Percentiles rank a stretch among this genome's conserved stretches.
These are phyloP conservation scores for Neurospora sp. DNA, from an alignment of 495 filamentous ascomycete genomes.

Conservation along the genomic window DNA sequence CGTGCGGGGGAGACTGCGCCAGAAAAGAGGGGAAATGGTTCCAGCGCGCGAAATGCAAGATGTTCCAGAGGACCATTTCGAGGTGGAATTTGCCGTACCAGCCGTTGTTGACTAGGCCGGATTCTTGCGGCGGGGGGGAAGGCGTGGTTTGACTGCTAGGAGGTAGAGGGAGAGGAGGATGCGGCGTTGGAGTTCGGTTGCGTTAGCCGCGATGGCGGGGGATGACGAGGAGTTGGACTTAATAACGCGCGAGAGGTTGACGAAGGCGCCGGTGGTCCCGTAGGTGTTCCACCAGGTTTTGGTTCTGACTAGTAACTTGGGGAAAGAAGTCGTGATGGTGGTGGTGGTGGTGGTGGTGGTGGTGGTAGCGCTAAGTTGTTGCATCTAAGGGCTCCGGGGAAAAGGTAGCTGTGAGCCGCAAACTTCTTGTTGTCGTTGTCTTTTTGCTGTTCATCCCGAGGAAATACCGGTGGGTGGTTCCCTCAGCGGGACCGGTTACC, in stretches of 20 bases:
- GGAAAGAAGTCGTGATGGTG: slow-evolving; percentile 7
- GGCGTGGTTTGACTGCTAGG: slow-evolving; percentile 35
- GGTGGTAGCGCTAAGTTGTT: background rate
- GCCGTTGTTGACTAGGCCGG: slow-evolving; percentile 45
- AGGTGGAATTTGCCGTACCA: slow-evolving; percentile 46
- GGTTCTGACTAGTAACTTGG: background rate
- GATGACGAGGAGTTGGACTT: too few relatives aligned
- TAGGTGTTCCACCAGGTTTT: slow-evolving; percentile 31
- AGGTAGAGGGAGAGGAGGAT: slow-evolving; percentile 42
- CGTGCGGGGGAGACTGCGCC: too few relatives aligned
- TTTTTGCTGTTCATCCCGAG: slow-evolving; percentile 9
- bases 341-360: background rate
- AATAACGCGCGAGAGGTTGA: slow-evolving; percentile 30
- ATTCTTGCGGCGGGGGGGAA: too few relatives aligned
- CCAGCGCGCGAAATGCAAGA: slow-evolving; percentile 28
- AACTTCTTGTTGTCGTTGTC: slow-evolving; percentile 4
- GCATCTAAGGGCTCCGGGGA: slow-evolving; percentile 8
- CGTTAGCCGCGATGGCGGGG: too few relatives aligned
- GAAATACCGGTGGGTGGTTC: slow-evolving; percentile 37
- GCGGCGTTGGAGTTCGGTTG: slow-evolving; percentile 34
- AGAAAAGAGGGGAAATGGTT: too few relatives aligned
- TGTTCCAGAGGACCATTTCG: slow-evolving; percentile 48
- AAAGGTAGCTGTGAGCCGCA: slow-evolving; percentile 25
- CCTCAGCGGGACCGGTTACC: slow-evolving; percentile 22
- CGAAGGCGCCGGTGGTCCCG: slow-evolving; percentile 37